phyloP scores from a whole-genome alignment of 2,329 filamentous ascomycete species.

The Fonsecaea multimorphosa region DNA sequence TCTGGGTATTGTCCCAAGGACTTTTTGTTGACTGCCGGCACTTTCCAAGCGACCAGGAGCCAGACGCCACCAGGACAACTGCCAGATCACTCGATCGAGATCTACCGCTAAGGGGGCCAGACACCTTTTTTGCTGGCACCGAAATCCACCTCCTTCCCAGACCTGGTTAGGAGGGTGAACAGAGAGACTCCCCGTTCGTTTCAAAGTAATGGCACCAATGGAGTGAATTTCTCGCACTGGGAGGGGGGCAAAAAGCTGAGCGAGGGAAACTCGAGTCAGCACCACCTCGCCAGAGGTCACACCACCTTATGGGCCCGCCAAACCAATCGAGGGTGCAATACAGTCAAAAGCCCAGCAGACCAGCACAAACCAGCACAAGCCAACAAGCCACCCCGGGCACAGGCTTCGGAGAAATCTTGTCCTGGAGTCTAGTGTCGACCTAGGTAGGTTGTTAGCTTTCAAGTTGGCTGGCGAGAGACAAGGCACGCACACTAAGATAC shows the following conservation, averaged over 20 bases:
- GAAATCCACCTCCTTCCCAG: background rate
- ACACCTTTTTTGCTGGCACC: background rate
- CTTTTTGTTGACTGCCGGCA: background rate
- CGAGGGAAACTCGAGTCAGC: background rate
- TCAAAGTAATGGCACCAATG: conserved; percentile 1
- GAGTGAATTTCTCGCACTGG: background rate
- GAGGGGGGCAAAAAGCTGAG: background rate
- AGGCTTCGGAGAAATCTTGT: conserved; percentile 1
- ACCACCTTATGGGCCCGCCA: background rate
- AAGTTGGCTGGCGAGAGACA: background rate
- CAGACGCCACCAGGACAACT: conserved; percentile 1
- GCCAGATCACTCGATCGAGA: conserved; percentile 6
- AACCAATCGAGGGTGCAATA: background rate
- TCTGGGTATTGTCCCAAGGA: background rate
- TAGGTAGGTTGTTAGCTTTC: background rate
- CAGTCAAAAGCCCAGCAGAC: background rate
- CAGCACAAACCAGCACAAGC: background rate
- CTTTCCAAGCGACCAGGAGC: background rate
- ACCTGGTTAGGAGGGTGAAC: too few species aligned
- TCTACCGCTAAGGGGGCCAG: background rate
- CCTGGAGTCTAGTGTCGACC: background rate
- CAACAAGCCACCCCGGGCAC: conserved; percentile 1
- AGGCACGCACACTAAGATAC: background rate
- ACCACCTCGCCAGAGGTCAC: background rate
- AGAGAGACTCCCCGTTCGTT: conserved; percentile 2